Evolutionary conservation across 179 eudicot genomes (phyloP).

Genomic region (Sideroxylon spinosum): DNA sequence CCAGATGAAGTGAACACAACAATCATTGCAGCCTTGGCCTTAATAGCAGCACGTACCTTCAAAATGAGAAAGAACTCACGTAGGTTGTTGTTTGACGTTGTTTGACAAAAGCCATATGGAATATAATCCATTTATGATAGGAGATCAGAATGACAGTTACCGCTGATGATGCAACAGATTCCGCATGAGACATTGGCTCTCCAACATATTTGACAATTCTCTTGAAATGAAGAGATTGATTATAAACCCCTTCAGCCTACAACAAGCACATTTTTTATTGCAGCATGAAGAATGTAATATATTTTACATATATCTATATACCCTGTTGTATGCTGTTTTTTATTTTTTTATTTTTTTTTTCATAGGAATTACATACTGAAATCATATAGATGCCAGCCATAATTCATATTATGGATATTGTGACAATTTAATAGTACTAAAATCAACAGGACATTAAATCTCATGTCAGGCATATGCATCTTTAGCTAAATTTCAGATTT

Average conservation of each 20-base stretch:
- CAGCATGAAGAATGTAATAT: background rate
- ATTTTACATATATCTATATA: too few species aligned
- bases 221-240: slow-evolving; percentile 47
- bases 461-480: background rate
- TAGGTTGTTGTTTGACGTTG: background rate
- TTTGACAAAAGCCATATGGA: background rate
- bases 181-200: slow-evolving; percentile 57
- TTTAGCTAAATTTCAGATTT: background rate
- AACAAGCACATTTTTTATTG: slow-evolving; percentile 11
- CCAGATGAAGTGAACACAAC: slow-evolving; percentile 63
- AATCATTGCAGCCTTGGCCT: slow-evolving; percentile 54
- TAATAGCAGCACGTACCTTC: slow-evolving; percentile 51
- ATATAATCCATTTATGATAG: background rate
- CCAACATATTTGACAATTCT: slow-evolving; percentile 41
- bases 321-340: too few species aligned
- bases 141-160: slow-evolving; percentile 24
- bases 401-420: background rate
- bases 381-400: background rate
- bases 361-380: background rate
- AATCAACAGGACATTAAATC: background rate
- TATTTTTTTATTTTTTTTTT: too few species aligned
- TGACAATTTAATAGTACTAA: background rate
- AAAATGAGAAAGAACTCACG: slow-evolving; percentile 2
- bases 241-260: slow-evolving; percentile 62
- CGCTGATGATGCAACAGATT: slow-evolving; percentile 69